Conservation (phyloP, 805 yeast genomes). For the Zygotorulaspora sp. region DNA sequence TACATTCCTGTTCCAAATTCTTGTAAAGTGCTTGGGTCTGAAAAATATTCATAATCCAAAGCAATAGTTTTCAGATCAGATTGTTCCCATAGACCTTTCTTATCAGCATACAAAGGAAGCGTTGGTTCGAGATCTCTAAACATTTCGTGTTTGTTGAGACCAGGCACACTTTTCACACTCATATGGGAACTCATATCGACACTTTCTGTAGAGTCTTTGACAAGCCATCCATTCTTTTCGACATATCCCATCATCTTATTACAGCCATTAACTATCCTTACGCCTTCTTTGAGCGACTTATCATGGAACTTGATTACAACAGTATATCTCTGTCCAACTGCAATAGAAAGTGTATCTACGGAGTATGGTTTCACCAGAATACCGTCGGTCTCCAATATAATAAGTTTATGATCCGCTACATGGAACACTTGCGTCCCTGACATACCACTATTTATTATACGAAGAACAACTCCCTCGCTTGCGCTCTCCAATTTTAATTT, state of each 20-base stretch:
- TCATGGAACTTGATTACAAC: conserved; percentile 50
- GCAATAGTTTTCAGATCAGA: conserved; percentile 35
- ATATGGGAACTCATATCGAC: conserved; percentile 37
- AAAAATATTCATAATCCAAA: conserved; percentile 48
- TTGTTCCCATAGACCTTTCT: conserved; percentile 6
- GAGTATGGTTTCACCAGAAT: conserved; percentile 47
- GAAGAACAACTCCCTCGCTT: conserved; percentile 42
- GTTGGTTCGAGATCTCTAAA: conserved; percentile 22
- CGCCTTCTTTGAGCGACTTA: conserved; percentile 41
- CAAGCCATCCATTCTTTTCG: conserved; percentile 31
- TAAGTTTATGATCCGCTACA: conserved; percentile 49
- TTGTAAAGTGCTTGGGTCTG: conserved; percentile 38
- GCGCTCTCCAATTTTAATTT: conserved; percentile 39
- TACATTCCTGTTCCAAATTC: conserved; percentile 46
- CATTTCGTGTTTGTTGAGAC: conserved; percentile 20
- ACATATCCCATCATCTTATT: conserved; percentile 49
- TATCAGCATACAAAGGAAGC: not conserved
- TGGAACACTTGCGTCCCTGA: conserved; percentile 53
- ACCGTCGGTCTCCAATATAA: conserved; percentile 59
- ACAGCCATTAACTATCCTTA: conserved; percentile 45
- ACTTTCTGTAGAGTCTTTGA: conserved; percentile 17
- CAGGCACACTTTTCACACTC: conserved; percentile 40
- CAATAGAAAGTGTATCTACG: conserved; percentile 46
- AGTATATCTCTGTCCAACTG: conserved; percentile 77
- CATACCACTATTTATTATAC: conserved; percentile 53